phyloP scores from a whole-genome alignment of 108 stramenopile genomes.

The Chaetoceros tenuissimus region DNA sequence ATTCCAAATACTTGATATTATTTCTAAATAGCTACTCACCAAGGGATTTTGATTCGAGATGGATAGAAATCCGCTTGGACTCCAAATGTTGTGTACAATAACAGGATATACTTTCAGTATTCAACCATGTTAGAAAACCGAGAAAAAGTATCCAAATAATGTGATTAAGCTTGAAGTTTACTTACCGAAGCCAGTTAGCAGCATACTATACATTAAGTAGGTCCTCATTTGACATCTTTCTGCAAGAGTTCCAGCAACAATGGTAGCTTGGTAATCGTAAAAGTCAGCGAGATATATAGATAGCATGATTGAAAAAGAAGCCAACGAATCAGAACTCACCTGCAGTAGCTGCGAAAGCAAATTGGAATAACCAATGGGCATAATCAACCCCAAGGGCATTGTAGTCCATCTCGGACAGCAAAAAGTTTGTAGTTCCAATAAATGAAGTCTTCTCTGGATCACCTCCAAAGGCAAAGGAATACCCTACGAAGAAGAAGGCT shows the following conservation, averaged over 20 bases:
- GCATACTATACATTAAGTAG: conserved; percentile 65
- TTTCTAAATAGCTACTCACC: not conserved
- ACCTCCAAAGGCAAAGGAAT: conserved; percentile 74
- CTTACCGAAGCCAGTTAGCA: conserved; percentile 60
- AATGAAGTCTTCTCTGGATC: conserved; percentile 34
- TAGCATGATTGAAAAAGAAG: not conserved
- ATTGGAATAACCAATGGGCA: conserved; percentile 69
- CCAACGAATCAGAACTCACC: conserved; percentile 13
- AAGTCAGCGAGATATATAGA: conserved; percentile 47
- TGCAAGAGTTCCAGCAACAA: conserved; percentile 67
- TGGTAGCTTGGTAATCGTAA: conserved; percentile 45
- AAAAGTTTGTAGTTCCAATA: conserved; percentile 51
- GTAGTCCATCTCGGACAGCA: conserved; percentile 21
- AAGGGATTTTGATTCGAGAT: conserved; percentile 10
- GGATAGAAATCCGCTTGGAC: conserved; percentile 33
- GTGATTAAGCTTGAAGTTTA: too few relatives aligned
- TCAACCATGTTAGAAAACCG: too few relatives aligned
- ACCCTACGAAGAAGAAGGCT: conserved; percentile 71
- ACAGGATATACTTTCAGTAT: conserved; percentile 42
- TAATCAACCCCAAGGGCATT: conserved; percentile 25
- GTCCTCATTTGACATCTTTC: conserved; percentile 41
- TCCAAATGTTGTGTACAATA: conserved; percentile 48
- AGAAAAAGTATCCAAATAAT: too few relatives aligned
- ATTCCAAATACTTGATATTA: not conserved
- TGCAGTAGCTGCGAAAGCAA: conserved; percentile 73